Base-by-base conservation (phyloP, 441 rosid genomes). In the Populus hybrid region DNA sequence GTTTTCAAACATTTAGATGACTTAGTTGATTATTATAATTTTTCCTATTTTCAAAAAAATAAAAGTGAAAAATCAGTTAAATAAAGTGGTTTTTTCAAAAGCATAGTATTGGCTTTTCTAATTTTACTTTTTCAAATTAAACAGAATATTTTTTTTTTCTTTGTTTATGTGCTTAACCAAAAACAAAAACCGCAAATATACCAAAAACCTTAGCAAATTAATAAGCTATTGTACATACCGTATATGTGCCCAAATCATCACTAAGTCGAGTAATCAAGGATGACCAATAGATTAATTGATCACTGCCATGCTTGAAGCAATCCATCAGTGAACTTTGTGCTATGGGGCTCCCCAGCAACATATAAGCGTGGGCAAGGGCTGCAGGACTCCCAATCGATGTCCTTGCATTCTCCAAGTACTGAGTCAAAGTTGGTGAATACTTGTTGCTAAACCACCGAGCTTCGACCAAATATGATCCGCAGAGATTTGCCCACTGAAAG, bases 401-500 rank as follows among this genome's bases (percentile, higher is more conserved):
- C 36, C 69, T 35, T 6, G 76, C 69, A 63, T 80, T 82, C 33
- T 64, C 53, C 3, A 80, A 8, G 68, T 81, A 85, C 66, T 81
- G 83, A 0, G 0, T 75, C 35, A 5, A 81, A 61, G 1, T 76
- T 26, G 88, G 86, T 2, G 36, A 59, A 21, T 73, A 42, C 2
- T 69, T 71, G 0, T 26, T 29, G 26, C 35, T 3, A 74, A 56
- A 59, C 88, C 84, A 85, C 53, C 71, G 12, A 68, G 86, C 86
- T 66, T 83, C 84, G n/a, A 35, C 64, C 45, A 83, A 45, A 68
- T 78, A 80, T 40, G 80, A 68, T 24, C 50, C 16, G 6, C 78
- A 73, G 28, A 77, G 74, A 40, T 64, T 73, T 11, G 9, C 35
- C 88, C 84, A 85, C 83, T 85, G 80, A 74, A 53, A 69, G 69